Evolutionary conservation across 1,139 yeast species (phyloP).

Genomic region (Lipomyces yarrowii): DNA sequence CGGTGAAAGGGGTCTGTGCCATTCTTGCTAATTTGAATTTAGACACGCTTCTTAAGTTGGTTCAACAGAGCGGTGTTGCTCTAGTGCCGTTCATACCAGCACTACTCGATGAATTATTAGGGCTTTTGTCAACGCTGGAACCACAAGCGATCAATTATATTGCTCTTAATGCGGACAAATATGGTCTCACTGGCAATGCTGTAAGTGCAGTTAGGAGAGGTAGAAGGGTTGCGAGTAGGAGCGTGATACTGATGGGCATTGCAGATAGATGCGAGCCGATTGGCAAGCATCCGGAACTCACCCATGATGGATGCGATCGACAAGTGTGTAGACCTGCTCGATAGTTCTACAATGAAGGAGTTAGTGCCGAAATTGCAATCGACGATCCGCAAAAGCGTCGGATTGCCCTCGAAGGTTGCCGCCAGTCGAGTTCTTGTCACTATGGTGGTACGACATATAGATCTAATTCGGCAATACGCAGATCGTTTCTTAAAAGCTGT

Average conservation of each 20-base stretch:
- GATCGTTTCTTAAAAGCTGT: constrained; percentile 63
- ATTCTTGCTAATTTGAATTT: constrained; percentile 37
- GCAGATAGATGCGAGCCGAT: constrained; percentile 64
- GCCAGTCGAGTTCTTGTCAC: constrained; percentile 77
- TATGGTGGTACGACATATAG: constrained; percentile 60
- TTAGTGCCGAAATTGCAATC: constrained; percentile 52
- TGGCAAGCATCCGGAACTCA: constrained; percentile 72
- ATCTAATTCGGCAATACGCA: constrained; percentile 60
- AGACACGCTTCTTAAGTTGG: constrained; percentile 68
- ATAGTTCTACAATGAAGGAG: constrained; percentile 55
- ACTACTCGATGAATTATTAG: constrained; percentile 67
- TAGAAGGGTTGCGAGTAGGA: neutral
- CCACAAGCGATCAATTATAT: constrained; percentile 89
- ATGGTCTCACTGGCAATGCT: constrained; percentile 67
- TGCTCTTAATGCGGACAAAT: constrained; percentile 86
- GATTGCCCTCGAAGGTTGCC: constrained; percentile 88
- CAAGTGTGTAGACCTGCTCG: constrained; percentile 60
- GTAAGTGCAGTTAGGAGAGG: constrained; percentile 41
- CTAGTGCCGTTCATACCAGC: constrained; percentile 70
- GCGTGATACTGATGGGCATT: neutral
- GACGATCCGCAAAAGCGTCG: constrained; percentile 70
- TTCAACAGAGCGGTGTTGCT: constrained; percentile 62
- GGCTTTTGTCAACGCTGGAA: constrained; percentile 81
- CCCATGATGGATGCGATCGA: constrained; percentile 92
- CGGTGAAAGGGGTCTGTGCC: neutral